phyloP scores from a whole-genome alignment of 305 asterid species.

The Plantago lanceolata region DNA sequence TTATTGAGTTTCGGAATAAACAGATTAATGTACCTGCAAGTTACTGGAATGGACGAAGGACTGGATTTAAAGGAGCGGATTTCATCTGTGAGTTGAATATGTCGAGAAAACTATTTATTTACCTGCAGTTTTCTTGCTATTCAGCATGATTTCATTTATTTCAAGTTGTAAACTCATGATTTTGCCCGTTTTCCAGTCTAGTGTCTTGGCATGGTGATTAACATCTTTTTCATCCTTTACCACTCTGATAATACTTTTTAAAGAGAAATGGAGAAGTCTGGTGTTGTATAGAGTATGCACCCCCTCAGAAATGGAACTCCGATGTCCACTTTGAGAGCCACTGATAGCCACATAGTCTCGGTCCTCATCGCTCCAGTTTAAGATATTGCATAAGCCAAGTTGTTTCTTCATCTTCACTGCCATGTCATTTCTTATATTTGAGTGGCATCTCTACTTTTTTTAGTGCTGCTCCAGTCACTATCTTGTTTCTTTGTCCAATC shows the following conservation, averaged over 20 bases:
- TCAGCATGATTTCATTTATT: constrained; percentile 11
- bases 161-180: constrained; percentile 4
- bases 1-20: constrained; percentile 23
- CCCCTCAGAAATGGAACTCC: no score
- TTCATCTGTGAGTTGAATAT: constrained; percentile 62
- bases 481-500: no score
- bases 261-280: background rate
- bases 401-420: background rate
- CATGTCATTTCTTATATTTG: background rate
- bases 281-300: no score
- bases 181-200: background rate
- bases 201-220: background rate
- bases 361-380: no score
- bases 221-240: background rate
- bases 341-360: no score
- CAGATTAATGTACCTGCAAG: constrained; percentile 83
- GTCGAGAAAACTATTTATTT: constrained; percentile 16
- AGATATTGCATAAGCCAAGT: no score
- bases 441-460: no score
- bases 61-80: constrained; percentile 71
- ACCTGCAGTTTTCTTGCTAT: constrained; percentile 16
- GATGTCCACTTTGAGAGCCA: no score
- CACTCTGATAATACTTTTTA: background rate
- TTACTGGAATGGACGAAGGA: constrained; percentile 92
- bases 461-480: no score